A percentile compares a stretch with the other conserved stretches of the same genome.
Conservation (phyloP, 805 yeast genomes). For the Wickerhamomyces pijperi region DNA sequence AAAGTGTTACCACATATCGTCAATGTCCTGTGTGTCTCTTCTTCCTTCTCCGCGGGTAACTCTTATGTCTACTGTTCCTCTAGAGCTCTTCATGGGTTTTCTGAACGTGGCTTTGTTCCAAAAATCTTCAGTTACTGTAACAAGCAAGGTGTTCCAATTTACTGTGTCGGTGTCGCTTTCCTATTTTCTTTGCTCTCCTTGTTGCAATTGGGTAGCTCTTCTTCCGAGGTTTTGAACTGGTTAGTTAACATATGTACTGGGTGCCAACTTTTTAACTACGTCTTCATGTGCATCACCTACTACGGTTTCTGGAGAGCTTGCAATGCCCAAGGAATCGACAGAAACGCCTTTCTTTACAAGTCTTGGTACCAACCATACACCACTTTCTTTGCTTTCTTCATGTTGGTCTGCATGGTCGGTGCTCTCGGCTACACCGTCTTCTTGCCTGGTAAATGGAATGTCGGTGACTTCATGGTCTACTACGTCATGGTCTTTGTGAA, state of each 20-base stretch:
- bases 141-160: slow-evolving; percentile 59
- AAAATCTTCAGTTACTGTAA: slow-evolving; percentile 47
- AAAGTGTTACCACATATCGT: slow-evolving; percentile 39
- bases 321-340: slow-evolving; percentile 35
- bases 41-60: slow-evolving; percentile 44
- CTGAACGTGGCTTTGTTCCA: slow-evolving; percentile 52
- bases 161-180: slow-evolving; percentile 45
- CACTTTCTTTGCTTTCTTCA: slow-evolving; percentile 33
- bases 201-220: slow-evolving; percentile 44
- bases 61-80: slow-evolving; percentile 49
- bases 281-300: slow-evolving; percentile 47
- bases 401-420: slow-evolving; percentile 39
- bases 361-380: slow-evolving; percentile 53
- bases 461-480: slow-evolving; percentile 50
- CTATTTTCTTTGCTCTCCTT: slow-evolving; percentile 57
- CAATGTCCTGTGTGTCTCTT: slow-evolving; percentile 41
- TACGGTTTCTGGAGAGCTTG: slow-evolving; percentile 54
- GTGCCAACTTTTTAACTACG: slow-evolving; percentile 52
- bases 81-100: slow-evolving; percentile 42
- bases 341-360: slow-evolving; percentile 30
- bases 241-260: slow-evolving; percentile 59
- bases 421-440: slow-evolving; percentile 64
- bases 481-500: slow-evolving; percentile 63
- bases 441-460: slow-evolving; percentile 59
- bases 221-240: slow-evolving; percentile 60